Evolutionary conservation across 441 rosid species (phyloP).

Genomic region (Aleurites moluccanus): DNA sequence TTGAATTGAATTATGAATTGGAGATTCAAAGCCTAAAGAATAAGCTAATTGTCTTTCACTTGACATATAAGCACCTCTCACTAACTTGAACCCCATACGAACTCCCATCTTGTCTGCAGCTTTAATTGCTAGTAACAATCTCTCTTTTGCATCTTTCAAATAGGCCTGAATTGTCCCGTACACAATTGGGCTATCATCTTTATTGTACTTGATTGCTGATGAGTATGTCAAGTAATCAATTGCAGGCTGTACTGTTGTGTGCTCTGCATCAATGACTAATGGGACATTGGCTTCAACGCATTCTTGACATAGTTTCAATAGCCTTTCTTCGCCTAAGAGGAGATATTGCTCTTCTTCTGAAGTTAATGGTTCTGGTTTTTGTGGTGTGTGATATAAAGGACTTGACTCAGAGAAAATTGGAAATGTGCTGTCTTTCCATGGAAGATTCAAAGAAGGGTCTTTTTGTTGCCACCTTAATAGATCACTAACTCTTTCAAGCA

Average conservation of each 20-base stretch:
- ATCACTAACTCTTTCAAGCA: slow-evolving; percentile 60
- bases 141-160: slow-evolving; percentile 70
- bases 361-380: slow-evolving; percentile 56
- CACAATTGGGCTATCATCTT: slow-evolving; percentile 45
- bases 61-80: slow-evolving; percentile 87
- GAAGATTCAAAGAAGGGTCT: slow-evolving; percentile 54
- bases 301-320: slow-evolving; percentile 43
- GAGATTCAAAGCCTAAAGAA: slow-evolving; percentile 67
- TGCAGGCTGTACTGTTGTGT: slow-evolving; percentile 70
- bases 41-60: slow-evolving; percentile 58
- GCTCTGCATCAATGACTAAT: slow-evolving; percentile 72
- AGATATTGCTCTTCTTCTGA: slow-evolving; percentile 57
- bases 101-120: slow-evolving; percentile 62
- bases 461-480: slow-evolving; percentile 73
- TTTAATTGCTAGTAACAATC: slow-evolving; percentile 45
- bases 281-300: slow-evolving; percentile 55
- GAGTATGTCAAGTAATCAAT: slow-evolving; percentile 78
- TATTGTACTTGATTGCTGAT: slow-evolving; percentile 50
- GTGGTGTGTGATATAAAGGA: slow-evolving; percentile 64
- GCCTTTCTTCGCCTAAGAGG: slow-evolving; percentile 44
- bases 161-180: slow-evolving; percentile 76
- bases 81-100: slow-evolving; percentile 72
- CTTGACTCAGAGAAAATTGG: slow-evolving; percentile 69
- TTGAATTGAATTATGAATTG: slow-evolving; percentile 61
- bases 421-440: slow-evolving; percentile 61